Percentiles rank a stretch among this genome's conserved stretches.
These are phyloP conservation scores for Xylariaceae sp. DNA, from an alignment of 2,329 filamentous ascomycete species.

Conservation along the genomic window DNA sequence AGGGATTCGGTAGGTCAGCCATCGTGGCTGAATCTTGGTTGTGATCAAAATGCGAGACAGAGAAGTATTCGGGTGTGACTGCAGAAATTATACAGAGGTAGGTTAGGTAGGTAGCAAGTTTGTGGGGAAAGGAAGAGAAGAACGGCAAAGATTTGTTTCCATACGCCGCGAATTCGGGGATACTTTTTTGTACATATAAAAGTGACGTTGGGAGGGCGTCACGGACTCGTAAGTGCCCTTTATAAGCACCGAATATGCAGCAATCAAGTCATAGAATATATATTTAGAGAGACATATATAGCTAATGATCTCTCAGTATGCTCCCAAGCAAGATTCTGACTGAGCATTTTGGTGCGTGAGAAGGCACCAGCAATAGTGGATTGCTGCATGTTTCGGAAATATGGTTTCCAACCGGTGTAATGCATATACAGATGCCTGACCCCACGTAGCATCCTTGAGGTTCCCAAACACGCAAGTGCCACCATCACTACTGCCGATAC, in stretches of 20 bases:
- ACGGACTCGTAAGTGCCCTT: not conserved
- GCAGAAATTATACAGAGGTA: not conserved
- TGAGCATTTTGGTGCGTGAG: no score
- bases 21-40: slow-evolving; percentile 23
- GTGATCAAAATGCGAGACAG: not conserved
- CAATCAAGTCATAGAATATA: not conserved
- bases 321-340: no score
- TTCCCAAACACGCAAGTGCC: not conserved
- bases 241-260: not conserved
- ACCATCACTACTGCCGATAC: no score
- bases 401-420: no score
- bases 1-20: slow-evolving; percentile 29
- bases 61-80: not conserved
- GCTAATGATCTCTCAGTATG: not conserved
- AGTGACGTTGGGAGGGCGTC: not conserved
- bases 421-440: not conserved
- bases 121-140: not conserved
- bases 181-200: not conserved
- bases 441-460: slow-evolving; percentile 1
- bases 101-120: not conserved
- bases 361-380: no score
- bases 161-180: no score
- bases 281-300: not conserved
- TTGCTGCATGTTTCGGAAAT: no score
- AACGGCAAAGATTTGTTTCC: not conserved